These are phyloP conservation scores for Cyberlindnera bimundalis DNA, from an alignment of 805 yeast genomes.

Conservation along the genomic window DNA sequence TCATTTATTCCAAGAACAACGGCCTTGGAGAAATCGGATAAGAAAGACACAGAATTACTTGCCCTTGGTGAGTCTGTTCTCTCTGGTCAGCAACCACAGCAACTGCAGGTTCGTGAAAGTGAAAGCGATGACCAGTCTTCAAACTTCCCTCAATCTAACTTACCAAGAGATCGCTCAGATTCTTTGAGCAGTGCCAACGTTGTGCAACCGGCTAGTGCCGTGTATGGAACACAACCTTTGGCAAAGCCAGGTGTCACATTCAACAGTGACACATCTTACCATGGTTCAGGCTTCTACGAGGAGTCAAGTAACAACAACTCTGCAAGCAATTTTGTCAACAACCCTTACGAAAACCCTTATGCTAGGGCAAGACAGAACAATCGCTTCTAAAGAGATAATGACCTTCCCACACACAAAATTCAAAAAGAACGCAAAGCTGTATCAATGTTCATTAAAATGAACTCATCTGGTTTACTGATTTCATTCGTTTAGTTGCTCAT, in stretches of 20 bases:
- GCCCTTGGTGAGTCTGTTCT: constrained; percentile 30
- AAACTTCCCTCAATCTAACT: constrained; percentile 17
- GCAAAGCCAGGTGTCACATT: constrained; percentile 23
- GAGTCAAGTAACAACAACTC: constrained; percentile 4
- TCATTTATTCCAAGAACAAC: constrained; percentile 76
- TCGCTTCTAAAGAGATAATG: constrained; percentile 2
- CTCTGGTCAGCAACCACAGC: constrained; percentile 29
- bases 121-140: constrained; percentile 14
- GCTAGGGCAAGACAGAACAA: constrained; percentile 23
- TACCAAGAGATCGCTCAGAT: constrained; percentile 22
- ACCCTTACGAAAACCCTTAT: constrained; percentile 25
- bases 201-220: constrained; percentile 28
- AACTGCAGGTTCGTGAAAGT: constrained; percentile 16
- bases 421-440: too few relatives aligned
- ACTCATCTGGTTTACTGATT: too few relatives aligned
- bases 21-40: constrained; percentile 24
- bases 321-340: constrained; percentile 8
- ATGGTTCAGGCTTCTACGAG: constrained; percentile 19
- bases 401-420: too few relatives aligned
- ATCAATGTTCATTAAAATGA: too few relatives aligned
- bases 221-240: constrained; percentile 22
- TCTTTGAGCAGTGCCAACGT: constrained; percentile 16
- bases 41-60: constrained; percentile 29
- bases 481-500: too few relatives aligned
- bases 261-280: constrained; percentile 20